Evolutionary conservation across 352 stramenopile genomes (phyloP).

Genomic region (Phytopythium cucurbitacearum): DNA sequence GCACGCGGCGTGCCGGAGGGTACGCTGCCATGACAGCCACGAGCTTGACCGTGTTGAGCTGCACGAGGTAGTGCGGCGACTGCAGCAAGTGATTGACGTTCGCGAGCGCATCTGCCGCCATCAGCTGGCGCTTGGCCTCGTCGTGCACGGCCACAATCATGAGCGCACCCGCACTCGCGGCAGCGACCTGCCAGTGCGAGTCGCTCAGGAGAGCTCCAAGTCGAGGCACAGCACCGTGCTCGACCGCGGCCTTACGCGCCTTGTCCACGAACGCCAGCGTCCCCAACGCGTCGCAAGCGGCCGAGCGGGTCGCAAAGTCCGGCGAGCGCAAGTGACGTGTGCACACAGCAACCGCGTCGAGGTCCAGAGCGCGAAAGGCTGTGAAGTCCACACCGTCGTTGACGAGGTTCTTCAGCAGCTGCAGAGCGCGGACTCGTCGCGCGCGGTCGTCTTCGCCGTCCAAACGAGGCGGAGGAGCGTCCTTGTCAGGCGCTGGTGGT

Average conservation of each 20-base stretch:
- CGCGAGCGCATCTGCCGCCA: conserved; percentile 38
- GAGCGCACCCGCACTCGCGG: conserved; percentile 49
- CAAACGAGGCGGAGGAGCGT: neutral
- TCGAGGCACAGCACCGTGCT: conserved; percentile 45
- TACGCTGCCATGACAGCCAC: conserved; percentile 55
- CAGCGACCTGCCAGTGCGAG: conserved; percentile 43
- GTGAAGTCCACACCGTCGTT: conserved; percentile 61
- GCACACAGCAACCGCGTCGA: conserved; percentile 39
- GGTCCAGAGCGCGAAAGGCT: conserved; percentile 44
- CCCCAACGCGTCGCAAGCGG: conserved; percentile 46
- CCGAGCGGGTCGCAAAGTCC: conserved; percentile 32
- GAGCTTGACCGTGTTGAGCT: conserved; percentile 67
- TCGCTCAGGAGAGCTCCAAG: conserved; percentile 58
- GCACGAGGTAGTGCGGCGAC: conserved; percentile 43
- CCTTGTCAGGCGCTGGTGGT: too few species aligned
- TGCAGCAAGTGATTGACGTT: conserved; percentile 62
- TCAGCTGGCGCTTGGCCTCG: conserved; percentile 63
- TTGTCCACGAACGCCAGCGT: conserved; percentile 59
- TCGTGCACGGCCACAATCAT: conserved; percentile 65
- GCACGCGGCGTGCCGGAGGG: conserved; percentile 36
- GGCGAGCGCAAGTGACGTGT: conserved; percentile 38
- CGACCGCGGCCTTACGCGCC: conserved; percentile 47
- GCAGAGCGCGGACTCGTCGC: conserved; percentile 38
- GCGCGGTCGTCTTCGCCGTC: conserved; percentile 8
- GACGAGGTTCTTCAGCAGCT: conserved; percentile 56